Evolutionary conservation across 495 filamentous ascomycete genomes (phyloP), one percentile per base, ranked within the genome.

Genomic region (Aspergillus coremiiformis): DNA sequence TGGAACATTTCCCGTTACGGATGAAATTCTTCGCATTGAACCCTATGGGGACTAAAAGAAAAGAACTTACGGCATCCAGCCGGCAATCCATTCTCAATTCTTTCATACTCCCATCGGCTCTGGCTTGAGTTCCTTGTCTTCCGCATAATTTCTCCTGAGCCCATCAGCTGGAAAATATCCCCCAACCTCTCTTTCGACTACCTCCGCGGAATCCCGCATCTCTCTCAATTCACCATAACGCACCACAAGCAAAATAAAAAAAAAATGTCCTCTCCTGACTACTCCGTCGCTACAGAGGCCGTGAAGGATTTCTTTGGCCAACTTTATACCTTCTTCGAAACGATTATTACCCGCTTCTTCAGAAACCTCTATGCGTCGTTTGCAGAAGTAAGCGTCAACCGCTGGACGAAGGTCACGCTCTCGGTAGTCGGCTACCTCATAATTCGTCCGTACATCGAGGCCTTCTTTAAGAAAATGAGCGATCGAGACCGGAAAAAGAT

Each of bases 401-500:
- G 81, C 56, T 85, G 75, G 74, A 78, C 87, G 44, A 80, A 82
- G 26, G 64, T 87, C 22, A 65, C 84, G 51, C 70, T 77, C 49
- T 72, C 84, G 44, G 79, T 83, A 12, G 69, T 83, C 43, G 72
- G 69, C 60, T 88, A 88, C 68, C 37, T 80, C 52, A 66, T 89
- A 14, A 52, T 89, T n/a, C 77, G 85, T 4, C 83, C 84, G 0
- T 85, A 83, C 60, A 70, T 89, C 47, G 79, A 62, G 63, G 72
- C 57, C 55, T 75, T 67, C 44, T 76, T 76, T 54, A 66, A 74
- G 12, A 71, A 77, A 48, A 74, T 78, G 59, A 73, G 79, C 9
- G 81, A 84, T 27, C 78, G 76, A 33, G 78, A 81, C 39, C 73
- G 69, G 24, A 72, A 74, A 10, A 77, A 75, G 61, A 70, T 77